phyloP scores from a whole-genome alignment of 73 alveolate species.

The Paramecium octaurelia region DNA sequence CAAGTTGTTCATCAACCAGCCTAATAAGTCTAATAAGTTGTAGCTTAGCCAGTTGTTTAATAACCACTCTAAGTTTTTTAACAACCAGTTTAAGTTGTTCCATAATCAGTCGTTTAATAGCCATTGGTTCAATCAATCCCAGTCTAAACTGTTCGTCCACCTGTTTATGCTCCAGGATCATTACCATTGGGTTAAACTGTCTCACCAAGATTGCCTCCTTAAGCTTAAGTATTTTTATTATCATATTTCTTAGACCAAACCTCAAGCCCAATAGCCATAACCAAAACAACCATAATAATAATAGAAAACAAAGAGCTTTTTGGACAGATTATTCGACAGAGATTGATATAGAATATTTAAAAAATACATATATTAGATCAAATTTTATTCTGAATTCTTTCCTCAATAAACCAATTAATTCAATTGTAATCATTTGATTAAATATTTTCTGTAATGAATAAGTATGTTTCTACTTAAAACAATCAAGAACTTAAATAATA shows the following conservation, averaged over 20 bases:
- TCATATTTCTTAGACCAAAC: neutral
- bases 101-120: neutral
- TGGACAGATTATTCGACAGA: conserved; percentile 36
- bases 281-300: neutral
- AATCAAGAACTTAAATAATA: neutral
- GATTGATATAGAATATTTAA: neutral
- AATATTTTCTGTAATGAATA: neutral
- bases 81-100: neutral
- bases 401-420: neutral
- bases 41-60: neutral
- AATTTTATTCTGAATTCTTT: neutral
- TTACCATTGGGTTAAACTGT: conserved; percentile 11
- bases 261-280: neutral
- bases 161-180: neutral
- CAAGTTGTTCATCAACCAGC: conserved; percentile 56
- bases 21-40: conserved; percentile 47
- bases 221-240: neutral
- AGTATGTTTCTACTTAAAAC: neutral
- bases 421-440: neutral
- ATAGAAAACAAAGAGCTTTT: neutral
- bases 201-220: neutral
- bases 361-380: neutral
- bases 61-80: conserved; percentile 12
- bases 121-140: neutral
- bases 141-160: neutral